Evolutionary conservation across 2,329 filamentous ascomycete genomes (phyloP).

Genomic region (Venturiaceae sp.): DNA sequence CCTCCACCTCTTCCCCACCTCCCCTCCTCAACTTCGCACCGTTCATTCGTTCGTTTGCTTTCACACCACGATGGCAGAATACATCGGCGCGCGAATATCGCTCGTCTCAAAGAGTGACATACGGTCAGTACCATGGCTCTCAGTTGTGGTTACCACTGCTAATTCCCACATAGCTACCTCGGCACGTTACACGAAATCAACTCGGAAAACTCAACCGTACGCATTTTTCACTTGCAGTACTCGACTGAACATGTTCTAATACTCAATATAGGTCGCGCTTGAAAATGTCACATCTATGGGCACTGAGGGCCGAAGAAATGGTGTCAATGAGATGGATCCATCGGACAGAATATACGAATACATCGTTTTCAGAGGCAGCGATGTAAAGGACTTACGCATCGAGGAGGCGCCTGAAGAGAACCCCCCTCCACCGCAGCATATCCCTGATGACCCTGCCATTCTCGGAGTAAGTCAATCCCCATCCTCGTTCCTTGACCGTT

Average conservation of each 20-base stretch:
- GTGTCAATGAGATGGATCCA: slow-evolving; percentile 72
- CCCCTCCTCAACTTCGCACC: not conserved
- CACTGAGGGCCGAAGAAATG: slow-evolving; percentile 78
- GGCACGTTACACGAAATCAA: slow-evolving; percentile 97
- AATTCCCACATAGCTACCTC: slow-evolving; percentile 63
- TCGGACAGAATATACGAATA: slow-evolving; percentile 61
- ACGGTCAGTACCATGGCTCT: slow-evolving; percentile 51
- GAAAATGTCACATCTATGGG: slow-evolving; percentile 94
- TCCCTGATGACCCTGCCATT: slow-evolving; percentile 93
- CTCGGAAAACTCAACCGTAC: slow-evolving; percentile 74
- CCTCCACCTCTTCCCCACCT: not conserved
- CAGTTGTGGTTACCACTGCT: not conserved
- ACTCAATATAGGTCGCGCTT: slow-evolving; percentile 60
- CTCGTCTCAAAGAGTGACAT: slow-evolving; percentile 97
- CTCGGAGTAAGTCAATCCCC: slow-evolving; percentile 69
- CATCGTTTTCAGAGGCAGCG: slow-evolving; percentile 95
- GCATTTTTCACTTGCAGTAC: not conserved
- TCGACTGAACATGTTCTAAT: not conserved
- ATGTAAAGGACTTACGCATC: slow-evolving; percentile 95
- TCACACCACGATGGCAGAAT: not conserved
- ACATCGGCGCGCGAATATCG: slow-evolving; percentile 73
- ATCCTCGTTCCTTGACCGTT: slow-evolving; percentile 15
- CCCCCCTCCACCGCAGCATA: slow-evolving; percentile 58
- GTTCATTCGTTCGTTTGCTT: not conserved
- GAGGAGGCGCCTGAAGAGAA: slow-evolving; percentile 67